A percentile compares a stretch with the other conserved stretches of the same genome.
phyloP scores from a whole-genome alignment of 2,329 filamentous ascomycete genomes.

The Macrophomina tecta region DNA sequence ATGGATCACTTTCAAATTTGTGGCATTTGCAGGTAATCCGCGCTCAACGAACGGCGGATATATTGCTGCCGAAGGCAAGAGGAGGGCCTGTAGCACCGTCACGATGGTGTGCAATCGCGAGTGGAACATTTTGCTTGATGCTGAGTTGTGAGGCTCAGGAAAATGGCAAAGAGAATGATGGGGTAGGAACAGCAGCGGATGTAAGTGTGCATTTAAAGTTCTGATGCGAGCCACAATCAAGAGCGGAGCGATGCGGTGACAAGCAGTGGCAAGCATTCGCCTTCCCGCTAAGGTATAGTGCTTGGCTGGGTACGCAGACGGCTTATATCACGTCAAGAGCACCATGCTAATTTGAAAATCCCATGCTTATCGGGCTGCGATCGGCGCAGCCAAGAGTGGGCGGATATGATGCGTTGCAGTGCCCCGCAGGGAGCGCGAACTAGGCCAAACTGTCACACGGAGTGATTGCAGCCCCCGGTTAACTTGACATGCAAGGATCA shows the following conservation, averaged over 20 bases:
- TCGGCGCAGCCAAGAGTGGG: slow-evolving; percentile 12
- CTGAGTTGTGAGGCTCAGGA: background rate
- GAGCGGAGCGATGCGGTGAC: background rate
- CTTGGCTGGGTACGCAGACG: background rate
- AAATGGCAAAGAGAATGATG: too few species aligned
- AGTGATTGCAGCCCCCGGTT: too few species aligned
- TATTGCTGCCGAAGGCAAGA: background rate
- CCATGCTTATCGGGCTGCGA: background rate
- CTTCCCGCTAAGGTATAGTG: slow-evolving; percentile 6
- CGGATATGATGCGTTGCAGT: background rate
- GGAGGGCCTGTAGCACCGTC: background rate
- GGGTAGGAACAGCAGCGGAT: background rate
- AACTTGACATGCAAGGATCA: too few species aligned
- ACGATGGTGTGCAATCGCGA: background rate
- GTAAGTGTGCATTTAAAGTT: background rate
- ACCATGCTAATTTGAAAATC: background rate
- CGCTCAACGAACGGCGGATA: slow-evolving; percentile 9
- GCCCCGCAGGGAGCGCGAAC: background rate
- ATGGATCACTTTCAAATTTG: slow-evolving; percentile 39
- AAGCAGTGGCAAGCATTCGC: background rate
- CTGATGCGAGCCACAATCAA: background rate
- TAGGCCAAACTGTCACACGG: too few species aligned
- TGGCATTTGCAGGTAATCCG: background rate
- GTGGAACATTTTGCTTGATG: background rate
- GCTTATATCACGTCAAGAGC: background rate